Percentiles rank a stretch among this genome's conserved stretches.
phyloP scores from a whole-genome alignment of 371 early-diverging fungal genomes.

The Entomophthora muscae region DNA sequence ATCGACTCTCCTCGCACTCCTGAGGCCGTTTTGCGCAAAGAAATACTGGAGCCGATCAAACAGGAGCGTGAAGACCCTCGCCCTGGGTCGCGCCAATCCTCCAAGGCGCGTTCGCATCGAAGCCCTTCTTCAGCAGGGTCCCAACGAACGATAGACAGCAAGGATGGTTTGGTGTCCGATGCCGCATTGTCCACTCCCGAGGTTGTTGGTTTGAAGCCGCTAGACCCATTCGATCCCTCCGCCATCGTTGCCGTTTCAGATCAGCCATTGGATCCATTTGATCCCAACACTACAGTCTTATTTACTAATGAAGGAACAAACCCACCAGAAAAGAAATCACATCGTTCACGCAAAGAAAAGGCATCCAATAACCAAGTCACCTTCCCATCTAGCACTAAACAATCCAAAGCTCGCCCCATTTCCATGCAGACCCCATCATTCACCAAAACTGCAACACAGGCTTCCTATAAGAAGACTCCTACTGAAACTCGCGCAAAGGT shows the following conservation, averaged over 20 bases:
- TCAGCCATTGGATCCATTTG: neutral
- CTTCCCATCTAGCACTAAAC: neutral
- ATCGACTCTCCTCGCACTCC: constrained; percentile 10
- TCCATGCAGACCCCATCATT: constrained; percentile 4
- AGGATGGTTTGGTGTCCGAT: neutral
- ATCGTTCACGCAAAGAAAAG: neutral
- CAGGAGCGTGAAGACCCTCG: neutral
- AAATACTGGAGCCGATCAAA: constrained; percentile 8
- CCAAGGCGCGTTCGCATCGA: neutral
- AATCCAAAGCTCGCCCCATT: constrained; percentile 10
- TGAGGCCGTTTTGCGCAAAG: neutral
- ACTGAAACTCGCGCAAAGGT: neutral
- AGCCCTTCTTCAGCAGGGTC: neutral
- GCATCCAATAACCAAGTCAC: neutral
- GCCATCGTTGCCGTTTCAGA: neutral
- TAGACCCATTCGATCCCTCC: neutral
- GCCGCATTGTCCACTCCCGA: neutral
- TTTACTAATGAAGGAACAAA: neutral
- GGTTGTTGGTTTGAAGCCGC: neutral
- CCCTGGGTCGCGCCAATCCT: constrained; percentile 10
- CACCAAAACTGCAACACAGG: neutral
- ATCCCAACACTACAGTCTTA: neutral
- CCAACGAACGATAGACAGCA: neutral
- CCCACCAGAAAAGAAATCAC: neutral
- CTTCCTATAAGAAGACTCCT: neutral